Percentiles rank a stretch among this genome's conserved stretches.
These are phyloP conservation scores for Trametes sp. DNA, from an alignment of 1,284 basidiomycete species.

Conservation along the genomic window DNA sequence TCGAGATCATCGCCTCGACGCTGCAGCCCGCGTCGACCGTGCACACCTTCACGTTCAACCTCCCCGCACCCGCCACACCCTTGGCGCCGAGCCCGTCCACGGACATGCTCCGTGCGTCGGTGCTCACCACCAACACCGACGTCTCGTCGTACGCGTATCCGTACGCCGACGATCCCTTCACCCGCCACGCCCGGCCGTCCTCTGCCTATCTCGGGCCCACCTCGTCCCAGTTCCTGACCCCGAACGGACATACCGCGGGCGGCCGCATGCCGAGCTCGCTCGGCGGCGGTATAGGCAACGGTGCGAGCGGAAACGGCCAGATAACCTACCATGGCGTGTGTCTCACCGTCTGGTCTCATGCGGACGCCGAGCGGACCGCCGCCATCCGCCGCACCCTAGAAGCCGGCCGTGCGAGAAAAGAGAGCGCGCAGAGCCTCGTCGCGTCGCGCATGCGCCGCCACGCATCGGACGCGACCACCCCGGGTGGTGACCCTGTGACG, in stretches of 20 bases:
- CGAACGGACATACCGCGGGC: conserved; percentile 44
- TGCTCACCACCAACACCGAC: conserved; percentile 64
- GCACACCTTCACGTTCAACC: conserved; percentile 90
- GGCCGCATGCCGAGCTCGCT: conserved; percentile 46
- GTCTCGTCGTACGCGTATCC: conserved; percentile 70
- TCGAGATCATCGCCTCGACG: conserved; percentile 93
- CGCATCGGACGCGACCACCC: conserved; percentile 51
- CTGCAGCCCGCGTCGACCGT: conserved; percentile 91
- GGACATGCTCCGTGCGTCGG: conserved; percentile 76
- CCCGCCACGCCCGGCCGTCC: conserved; percentile 67
- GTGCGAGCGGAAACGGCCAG: conserved; percentile 47
- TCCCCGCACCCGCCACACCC: conserved; percentile 76
- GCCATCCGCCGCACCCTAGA: conserved; percentile 86
- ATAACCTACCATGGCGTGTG: conserved; percentile 90
- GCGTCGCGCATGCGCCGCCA: conserved; percentile 68
- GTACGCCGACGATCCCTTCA: conserved; percentile 77
- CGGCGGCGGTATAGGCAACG: conserved; percentile 49
- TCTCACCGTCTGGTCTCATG: conserved; percentile 93
- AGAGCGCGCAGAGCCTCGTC: conserved; percentile 76
- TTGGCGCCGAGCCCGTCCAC: conserved; percentile 72
- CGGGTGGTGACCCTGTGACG: conserved; percentile 60
- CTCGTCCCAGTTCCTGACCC: conserved; percentile 55
- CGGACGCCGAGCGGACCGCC: conserved; percentile 83
- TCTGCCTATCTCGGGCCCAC: conserved; percentile 80
- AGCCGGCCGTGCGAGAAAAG: conserved; percentile 76